A percentile compares a stretch with the other conserved stretches of the same genome.
phyloP scores from a whole-genome alignment of 2,329 filamentous ascomycete genomes.

The Leptodontidium sp. region DNA sequence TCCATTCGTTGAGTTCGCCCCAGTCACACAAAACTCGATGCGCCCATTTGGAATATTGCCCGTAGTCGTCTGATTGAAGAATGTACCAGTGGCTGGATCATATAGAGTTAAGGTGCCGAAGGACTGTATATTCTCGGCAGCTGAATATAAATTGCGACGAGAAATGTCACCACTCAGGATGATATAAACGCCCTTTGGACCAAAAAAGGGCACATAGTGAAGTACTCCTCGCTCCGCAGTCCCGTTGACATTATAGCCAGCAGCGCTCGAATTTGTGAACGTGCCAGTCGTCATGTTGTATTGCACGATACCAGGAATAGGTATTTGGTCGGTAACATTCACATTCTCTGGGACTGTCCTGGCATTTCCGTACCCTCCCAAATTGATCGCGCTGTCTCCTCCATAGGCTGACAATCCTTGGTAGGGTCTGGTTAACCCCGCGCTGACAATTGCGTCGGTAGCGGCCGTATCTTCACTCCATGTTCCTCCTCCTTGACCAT shows the following conservation, averaged over 20 bases:
- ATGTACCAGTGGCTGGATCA: slow-evolving; percentile 25
- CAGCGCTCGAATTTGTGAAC: slow-evolving; percentile 28
- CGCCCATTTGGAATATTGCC: slow-evolving; percentile 31
- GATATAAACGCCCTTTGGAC: slow-evolving; percentile 22
- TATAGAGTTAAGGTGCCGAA: slow-evolving; percentile 30
- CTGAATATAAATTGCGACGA: slow-evolving; percentile 10
- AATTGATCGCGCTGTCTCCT: slow-evolving; percentile 15
- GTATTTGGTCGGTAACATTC: slow-evolving; percentile 12
- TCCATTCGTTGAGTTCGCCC: slow-evolving; percentile 24
- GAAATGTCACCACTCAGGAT: slow-evolving; percentile 23
- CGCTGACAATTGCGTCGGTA: slow-evolving; percentile 16
- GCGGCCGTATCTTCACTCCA: slow-evolving; percentile 17
- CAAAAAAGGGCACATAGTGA: slow-evolving; percentile 29
- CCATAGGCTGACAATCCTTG: slow-evolving; percentile 26
- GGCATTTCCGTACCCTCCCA: slow-evolving; percentile 23
- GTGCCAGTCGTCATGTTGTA: slow-evolving; percentile 25
- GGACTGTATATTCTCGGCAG: slow-evolving; percentile 8
- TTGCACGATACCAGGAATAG: slow-evolving; percentile 21
- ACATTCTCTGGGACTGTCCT: slow-evolving; percentile 19
- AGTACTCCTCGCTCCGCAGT: slow-evolving; percentile 23
- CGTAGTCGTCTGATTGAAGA: slow-evolving; percentile 28
- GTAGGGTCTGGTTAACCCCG: slow-evolving; percentile 18
- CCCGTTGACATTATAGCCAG: slow-evolving; percentile 22
- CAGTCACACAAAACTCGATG: slow-evolving; percentile 29
- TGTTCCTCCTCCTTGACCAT: slow-evolving; percentile 23